Percentiles rank a stretch among this genome's conserved stretches.
Conservation (phyloP, 148 eudicot species). For the Diospyros lotus region DNA sequence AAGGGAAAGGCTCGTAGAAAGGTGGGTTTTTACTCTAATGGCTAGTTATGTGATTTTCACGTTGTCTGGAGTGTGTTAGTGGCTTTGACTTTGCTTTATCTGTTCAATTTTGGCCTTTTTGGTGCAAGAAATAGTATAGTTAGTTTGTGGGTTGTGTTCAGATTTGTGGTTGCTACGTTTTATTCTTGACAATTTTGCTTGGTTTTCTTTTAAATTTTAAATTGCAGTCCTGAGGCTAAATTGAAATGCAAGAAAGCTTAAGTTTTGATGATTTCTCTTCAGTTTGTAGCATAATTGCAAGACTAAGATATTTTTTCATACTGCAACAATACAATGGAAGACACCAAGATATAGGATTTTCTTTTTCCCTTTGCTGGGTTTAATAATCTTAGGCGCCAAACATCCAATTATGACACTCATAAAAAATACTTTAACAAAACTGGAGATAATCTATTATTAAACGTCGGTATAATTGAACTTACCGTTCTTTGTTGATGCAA, state of each 20-base stretch:
- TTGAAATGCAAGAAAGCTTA: constrained; percentile 1
- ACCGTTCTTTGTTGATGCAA: not conserved
- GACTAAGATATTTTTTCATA: not conserved
- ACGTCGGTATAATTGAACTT: not conserved
- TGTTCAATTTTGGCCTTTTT: constrained; percentile 5
- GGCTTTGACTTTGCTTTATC: constrained; percentile 19
- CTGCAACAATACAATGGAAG: not conserved
- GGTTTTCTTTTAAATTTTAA: not conserved
- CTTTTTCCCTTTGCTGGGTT: not conserved
- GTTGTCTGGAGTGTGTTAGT: constrained; percentile 14
- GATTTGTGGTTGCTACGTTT: not conserved
- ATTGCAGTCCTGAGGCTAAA: constrained; percentile 2
- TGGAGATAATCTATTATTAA: not conserved
- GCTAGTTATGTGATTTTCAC: constrained; percentile 8
- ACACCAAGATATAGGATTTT: not conserved
- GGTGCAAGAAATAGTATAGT: constrained; percentile 7
- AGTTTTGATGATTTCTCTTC: not conserved
- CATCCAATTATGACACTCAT: not conserved
- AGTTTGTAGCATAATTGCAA: not conserved
- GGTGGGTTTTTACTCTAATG: constrained; percentile 17
- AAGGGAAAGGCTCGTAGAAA: constrained; percentile 24
- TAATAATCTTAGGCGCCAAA: not conserved
- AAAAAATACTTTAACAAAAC: not conserved
- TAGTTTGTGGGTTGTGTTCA: constrained; percentile 1
- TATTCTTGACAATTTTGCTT: not conserved